Conservation (phyloP, 495 filamentous ascomycete species). For the Penicillium paxilli region DNA sequence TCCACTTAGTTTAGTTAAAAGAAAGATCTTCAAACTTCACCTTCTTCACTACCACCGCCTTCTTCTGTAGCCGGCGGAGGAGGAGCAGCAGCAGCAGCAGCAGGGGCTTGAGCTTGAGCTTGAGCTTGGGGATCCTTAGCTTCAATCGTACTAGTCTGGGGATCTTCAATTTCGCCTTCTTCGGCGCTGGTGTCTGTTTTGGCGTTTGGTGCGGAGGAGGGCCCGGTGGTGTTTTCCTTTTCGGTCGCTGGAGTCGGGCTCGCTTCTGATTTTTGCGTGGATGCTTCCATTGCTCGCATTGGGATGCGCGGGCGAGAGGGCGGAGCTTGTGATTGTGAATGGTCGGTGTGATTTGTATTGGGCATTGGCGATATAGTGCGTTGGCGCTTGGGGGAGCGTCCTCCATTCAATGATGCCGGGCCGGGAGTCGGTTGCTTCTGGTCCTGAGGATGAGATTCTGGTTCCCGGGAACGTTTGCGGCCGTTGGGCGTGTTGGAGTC, state of each 20-base stretch:
- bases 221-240: not conserved
- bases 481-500: slow-evolving; percentile 26
- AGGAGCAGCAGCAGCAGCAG: too few relatives aligned
- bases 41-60: slow-evolving; percentile 44
- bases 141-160: not conserved
- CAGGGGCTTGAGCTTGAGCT: too few relatives aligned
- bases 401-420: slow-evolving; percentile 24
- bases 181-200: slow-evolving; percentile 18
- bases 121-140: not conserved
- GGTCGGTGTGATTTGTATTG: not conserved
- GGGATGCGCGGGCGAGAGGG: slow-evolving; percentile 23
- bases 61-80: slow-evolving; percentile 19
- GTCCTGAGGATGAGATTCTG: slow-evolving; percentile 26
- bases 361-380: slow-evolving; percentile 31
- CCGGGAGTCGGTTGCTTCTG: slow-evolving; percentile 6
- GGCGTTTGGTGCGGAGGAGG: not conserved
- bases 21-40: too few relatives aligned
- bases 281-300: slow-evolving; percentile 11
- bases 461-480: slow-evolving; percentile 47
- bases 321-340: not conserved
- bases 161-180: slow-evolving; percentile 8
- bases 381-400: slow-evolving; percentile 42
- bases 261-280: not conserved
- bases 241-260: not conserved
- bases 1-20: too few relatives aligned